Percentiles rank a stretch among this genome's conserved stretches.
Evolutionary conservation across 2,329 filamentous ascomycete species (phyloP).

Genomic region (Laburnicola sp.): DNA sequence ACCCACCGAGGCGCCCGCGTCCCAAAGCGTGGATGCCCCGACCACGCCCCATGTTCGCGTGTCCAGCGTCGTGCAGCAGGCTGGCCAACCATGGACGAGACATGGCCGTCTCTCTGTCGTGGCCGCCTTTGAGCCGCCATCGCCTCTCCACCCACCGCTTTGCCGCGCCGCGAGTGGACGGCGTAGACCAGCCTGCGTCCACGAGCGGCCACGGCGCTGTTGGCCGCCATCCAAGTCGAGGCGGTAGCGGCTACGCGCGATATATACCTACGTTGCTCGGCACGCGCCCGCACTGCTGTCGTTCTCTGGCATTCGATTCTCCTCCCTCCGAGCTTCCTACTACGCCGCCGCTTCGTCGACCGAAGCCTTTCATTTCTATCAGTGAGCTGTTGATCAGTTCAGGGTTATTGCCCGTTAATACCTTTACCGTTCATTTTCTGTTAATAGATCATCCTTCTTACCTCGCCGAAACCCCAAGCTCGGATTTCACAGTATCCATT

Average conservation of each 20-base stretch:
- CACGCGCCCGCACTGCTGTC: slow-evolving; percentile 30
- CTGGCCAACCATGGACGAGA: slow-evolving; percentile 33
- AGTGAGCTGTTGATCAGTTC: slow-evolving; percentile 51
- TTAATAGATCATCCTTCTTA: slow-evolving; percentile 29
- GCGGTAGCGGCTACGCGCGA: slow-evolving; percentile 36
- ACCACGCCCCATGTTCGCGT: slow-evolving; percentile 21
- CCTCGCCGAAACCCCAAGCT: slow-evolving; percentile 25
- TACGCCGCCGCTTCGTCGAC: slow-evolving; percentile 48
- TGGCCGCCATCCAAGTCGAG: slow-evolving; percentile 25
- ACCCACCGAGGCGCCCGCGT: slow-evolving; percentile 22
- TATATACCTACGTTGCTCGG: slow-evolving; percentile 39
- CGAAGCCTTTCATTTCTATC: slow-evolving; percentile 47
- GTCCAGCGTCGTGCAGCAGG: slow-evolving; percentile 11
- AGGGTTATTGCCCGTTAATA: slow-evolving; percentile 45
- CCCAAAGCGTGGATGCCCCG: slow-evolving; percentile 27
- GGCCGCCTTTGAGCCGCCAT: slow-evolving; percentile 42
- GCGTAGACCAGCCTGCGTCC: slow-evolving; percentile 34
- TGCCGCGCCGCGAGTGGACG: slow-evolving; percentile 33
- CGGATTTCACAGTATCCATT: slow-evolving; percentile 35
- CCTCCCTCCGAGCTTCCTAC: slow-evolving; percentile 31
- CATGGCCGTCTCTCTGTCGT: slow-evolving; percentile 35
- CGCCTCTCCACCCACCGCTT: slow-evolving; percentile 27
- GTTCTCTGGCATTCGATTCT: slow-evolving; percentile 43
- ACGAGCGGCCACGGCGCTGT: slow-evolving; percentile 33
- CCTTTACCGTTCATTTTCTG: slow-evolving; percentile 23